Conservation (phyloP, 495 filamentous ascomycete genomes). For the Cetradonia linearis region DNA sequence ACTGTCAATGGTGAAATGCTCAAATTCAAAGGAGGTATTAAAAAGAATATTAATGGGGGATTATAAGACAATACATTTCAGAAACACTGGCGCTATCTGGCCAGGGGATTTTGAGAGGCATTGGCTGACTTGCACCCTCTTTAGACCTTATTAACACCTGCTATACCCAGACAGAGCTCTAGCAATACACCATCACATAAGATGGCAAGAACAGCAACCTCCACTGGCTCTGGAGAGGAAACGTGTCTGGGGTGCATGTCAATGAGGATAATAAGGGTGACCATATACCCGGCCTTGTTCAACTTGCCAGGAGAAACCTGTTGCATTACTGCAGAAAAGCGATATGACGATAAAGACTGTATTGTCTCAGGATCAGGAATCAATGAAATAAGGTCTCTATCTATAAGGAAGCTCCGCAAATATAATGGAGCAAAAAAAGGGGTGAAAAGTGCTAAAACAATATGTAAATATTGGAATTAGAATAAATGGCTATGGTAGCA, state of each 20-base stretch:
- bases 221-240: background rate
- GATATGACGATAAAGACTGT: no score
- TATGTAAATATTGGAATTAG: no score
- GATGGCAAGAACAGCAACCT: conserved; percentile 7
- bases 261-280: conserved; percentile 16
- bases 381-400: no score
- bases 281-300: background rate
- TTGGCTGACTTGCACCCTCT: conserved; percentile 32
- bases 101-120: conserved; percentile 30
- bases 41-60: conserved; percentile 32
- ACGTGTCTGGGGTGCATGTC: background rate
- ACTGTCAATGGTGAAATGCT: conserved; percentile 33
- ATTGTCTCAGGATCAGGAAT: no score
- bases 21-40: conserved; percentile 28
- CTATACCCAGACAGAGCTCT: background rate
- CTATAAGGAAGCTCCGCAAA: no score
- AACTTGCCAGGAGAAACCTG: conserved; percentile 14
- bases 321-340: no score
- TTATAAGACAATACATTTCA: conserved; percentile 29
- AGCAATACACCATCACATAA: background rate
- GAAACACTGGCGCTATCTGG: conserved; percentile 32
- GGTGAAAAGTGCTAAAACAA: no score
- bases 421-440: no score
- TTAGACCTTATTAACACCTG: conserved; percentile 18
- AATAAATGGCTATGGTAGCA: no score